A percentile compares a stretch with the other conserved stretches of the same genome.
phyloP scores from a whole-genome alignment of 2,329 filamentous ascomycete species.

The Mycosphaerella arachidis region DNA sequence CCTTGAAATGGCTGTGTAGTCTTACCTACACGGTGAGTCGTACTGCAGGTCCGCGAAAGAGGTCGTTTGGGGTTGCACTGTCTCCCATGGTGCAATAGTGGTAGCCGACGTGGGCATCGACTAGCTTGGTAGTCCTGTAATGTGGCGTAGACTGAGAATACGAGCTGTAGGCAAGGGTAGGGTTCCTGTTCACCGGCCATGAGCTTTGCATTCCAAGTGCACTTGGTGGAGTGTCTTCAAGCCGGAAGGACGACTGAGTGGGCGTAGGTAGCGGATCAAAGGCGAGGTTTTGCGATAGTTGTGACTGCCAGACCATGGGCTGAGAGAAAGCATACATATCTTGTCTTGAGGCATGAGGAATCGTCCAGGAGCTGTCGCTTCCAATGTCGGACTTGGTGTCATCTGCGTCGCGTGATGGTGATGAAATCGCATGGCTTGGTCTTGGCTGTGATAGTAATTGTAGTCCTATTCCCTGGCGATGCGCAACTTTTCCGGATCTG shows the following conservation, averaged over 20 bases:
- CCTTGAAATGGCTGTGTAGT: slow-evolving; percentile 21
- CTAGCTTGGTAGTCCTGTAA: slow-evolving; percentile 3
- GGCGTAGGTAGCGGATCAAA: slow-evolving; percentile 15
- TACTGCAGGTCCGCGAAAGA: slow-evolving; percentile 9
- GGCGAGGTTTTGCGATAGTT: slow-evolving; percentile 5
- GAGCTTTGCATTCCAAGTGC: background rate
- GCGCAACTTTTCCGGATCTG: slow-evolving; percentile 8
- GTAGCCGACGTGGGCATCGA: slow-evolving; percentile 13
- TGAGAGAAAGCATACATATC: slow-evolving; percentile 13
- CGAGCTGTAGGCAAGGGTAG: background rate
- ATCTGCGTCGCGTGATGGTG: background rate
- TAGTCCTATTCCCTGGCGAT: slow-evolving; percentile 13
- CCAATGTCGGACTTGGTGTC: slow-evolving; percentile 3
- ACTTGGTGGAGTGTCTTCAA: background rate
- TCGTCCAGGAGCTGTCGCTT: slow-evolving; percentile 1
- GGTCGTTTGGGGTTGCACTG: background rate
- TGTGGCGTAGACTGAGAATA: background rate
- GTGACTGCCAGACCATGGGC: slow-evolving; percentile 14
- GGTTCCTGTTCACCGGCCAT: slow-evolving; percentile 1
- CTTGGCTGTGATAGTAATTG: slow-evolving; percentile 4
- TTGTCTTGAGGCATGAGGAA: slow-evolving; percentile 5
- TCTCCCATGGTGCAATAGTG: slow-evolving; percentile 13
- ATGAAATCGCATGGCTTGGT: background rate
- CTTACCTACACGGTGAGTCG: slow-evolving; percentile 20
- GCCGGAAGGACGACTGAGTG: slow-evolving; percentile 15